Evolutionary conservation across 2,329 filamentous ascomycete genomes (phyloP), one percentile per base, ranked within the genome.

Genomic region (Ascochyta koolunga): DNA sequence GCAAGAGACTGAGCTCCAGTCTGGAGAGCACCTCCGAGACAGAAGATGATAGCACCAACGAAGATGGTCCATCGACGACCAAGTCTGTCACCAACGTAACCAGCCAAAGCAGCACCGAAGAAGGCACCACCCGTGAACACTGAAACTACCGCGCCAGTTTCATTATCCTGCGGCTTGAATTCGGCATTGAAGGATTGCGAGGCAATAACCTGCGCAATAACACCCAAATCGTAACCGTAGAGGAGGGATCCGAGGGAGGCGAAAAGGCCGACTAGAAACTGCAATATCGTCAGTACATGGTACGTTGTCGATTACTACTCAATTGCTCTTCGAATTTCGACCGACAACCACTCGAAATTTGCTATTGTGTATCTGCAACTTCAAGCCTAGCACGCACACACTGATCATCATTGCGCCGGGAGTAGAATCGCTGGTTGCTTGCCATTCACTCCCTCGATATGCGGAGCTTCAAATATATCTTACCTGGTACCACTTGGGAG

Each of bases 71-170:
- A 78, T 70, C 88, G 85, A 61, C 90, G 83, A 37, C 90, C 90
- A 2, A 91, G 74, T 50, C 70, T 78, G 69, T 92, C 86, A 58
- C 86, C 86, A 31, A 77, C 64, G 1, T 83, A 81, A 55, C 89
- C 90, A 33, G 86, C 89, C 31, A 85, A 76, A 27, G 78, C 77
- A 22, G 89, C 86, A 8, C 89, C 89, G 59, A 89, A 83, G 75
- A 91, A 91, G 19, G 89, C 89, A 38, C 89, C 86, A 2, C 82
- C 88, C 0, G 90, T 93, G 72, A 93, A 93, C 54, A 92, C 81
- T 1, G 88, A 89, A 1, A 93, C 89, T 0, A 91, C 87, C 3
- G 88, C 83, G 47, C 88, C 89, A 32, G 82, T 87, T 48, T 80
- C 74, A 58, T 76, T 68, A 8, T 67, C 55, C 25, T 57, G 70